phyloP scores from a whole-genome alignment of 2,329 filamentous ascomycete species.

The Chrysoporthe austroafricana region DNA sequence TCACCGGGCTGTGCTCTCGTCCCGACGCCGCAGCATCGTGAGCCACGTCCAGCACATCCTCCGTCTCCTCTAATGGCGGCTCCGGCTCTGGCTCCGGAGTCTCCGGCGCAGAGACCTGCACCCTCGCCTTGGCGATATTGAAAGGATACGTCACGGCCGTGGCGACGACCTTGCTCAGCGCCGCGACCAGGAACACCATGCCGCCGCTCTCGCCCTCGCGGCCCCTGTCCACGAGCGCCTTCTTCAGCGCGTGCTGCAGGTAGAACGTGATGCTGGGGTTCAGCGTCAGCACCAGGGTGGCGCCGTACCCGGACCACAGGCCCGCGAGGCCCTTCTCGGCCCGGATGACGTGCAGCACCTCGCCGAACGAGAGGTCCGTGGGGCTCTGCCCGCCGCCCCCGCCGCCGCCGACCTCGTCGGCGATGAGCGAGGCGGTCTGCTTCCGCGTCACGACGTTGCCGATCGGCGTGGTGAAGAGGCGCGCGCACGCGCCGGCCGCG shows the following conservation, averaged over 20 bases:
- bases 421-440: slow-evolving; percentile 63
- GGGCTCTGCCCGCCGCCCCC: slow-evolving; percentile 34
- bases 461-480: slow-evolving; percentile 78
- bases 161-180: slow-evolving; percentile 77
- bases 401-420: slow-evolving; percentile 34
- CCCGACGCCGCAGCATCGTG: slow-evolving; percentile 33
- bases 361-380: slow-evolving; percentile 45
- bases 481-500: slow-evolving; percentile 73
- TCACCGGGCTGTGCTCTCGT: slow-evolving; percentile 32
- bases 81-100: slow-evolving; percentile 32
- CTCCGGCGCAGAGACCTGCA: slow-evolving; percentile 61
- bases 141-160: slow-evolving; percentile 83
- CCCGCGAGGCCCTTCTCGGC: slow-evolving; percentile 72
- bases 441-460: slow-evolving; percentile 82
- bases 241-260: slow-evolving; percentile 73
- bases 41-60: slow-evolving; percentile 9
- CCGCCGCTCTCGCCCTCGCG: slow-evolving; percentile 38
- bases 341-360: slow-evolving; percentile 67
- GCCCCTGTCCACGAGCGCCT: slow-evolving; percentile 56
- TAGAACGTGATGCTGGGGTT: slow-evolving; percentile 89
- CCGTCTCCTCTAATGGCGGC: slow-evolving; percentile 35
- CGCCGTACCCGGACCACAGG: slow-evolving; percentile 89
- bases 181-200: slow-evolving; percentile 60
- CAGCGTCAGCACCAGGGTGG: slow-evolving; percentile 76
- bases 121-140: slow-evolving; percentile 79